A percentile compares a stretch with the other conserved stretches of the same genome.
phyloP scores from a whole-genome alignment of 331 rosid genomes.

The Dryas integrifolia region DNA sequence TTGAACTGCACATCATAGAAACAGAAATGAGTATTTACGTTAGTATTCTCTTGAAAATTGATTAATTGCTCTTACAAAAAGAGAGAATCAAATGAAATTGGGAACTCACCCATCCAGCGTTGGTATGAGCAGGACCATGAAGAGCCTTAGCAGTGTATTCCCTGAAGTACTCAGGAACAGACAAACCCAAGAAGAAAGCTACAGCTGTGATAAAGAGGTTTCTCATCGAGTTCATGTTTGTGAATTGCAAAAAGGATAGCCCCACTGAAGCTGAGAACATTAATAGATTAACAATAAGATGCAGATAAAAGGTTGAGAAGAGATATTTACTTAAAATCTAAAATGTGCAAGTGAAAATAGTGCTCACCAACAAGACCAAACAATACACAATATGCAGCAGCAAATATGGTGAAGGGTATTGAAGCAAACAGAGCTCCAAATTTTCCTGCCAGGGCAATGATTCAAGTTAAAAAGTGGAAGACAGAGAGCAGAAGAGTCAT shows the following conservation, averaged over 20 bases:
- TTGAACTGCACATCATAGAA: slow-evolving; percentile 62
- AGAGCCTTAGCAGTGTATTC: slow-evolving; percentile 79
- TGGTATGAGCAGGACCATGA: slow-evolving; percentile 89
- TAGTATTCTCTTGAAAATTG: not conserved
- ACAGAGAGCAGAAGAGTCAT: not conserved
- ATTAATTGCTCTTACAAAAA: too few species aligned
- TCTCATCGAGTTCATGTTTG: slow-evolving; percentile 98
- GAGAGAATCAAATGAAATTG: too few species aligned
- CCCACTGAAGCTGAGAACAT: slow-evolving; percentile 88
- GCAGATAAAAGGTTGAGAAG: not conserved
- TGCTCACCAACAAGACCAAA: slow-evolving; percentile 94
- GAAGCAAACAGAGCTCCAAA: slow-evolving; percentile 98
- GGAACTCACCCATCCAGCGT: slow-evolving; percentile 92
- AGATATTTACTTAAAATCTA: not conserved
- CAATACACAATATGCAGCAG: slow-evolving; percentile 83
- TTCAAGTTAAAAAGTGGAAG: slow-evolving; percentile 1
- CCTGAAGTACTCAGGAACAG: slow-evolving; percentile 86
- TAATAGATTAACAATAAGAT: slow-evolving; percentile 17
- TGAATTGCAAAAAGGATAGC: slow-evolving; percentile 94
- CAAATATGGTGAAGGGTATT: slow-evolving; percentile 88
- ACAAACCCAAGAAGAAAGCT: slow-evolving; percentile 82
- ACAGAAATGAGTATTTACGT: not conserved
- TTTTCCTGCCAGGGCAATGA: slow-evolving; percentile 60
- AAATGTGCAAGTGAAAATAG: not conserved
- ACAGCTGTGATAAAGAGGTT: slow-evolving; percentile 88